Conservation (phyloP, 106 monocot genomes). For the Agapanthus africanus region DNA sequence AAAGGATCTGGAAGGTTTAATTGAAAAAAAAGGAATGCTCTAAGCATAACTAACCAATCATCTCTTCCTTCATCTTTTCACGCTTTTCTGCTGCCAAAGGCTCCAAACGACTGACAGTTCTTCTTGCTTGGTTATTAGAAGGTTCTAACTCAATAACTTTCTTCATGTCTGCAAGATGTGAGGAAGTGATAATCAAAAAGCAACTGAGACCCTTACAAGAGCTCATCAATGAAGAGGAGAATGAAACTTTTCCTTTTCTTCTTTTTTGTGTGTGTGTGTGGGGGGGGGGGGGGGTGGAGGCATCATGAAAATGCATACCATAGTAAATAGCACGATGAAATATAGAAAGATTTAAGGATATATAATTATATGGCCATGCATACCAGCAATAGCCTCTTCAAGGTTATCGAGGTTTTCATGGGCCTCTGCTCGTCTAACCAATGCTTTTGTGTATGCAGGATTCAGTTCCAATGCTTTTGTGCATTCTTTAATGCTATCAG, state of each 20-base stretch:
- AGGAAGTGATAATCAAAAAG: not conserved
- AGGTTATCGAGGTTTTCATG: conserved; percentile 88
- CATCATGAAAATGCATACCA: too few species aligned
- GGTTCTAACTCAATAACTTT: conserved; percentile 78
- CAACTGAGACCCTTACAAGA: not conserved
- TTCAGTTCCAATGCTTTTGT: conserved; percentile 79
- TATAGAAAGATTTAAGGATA: too few species aligned
- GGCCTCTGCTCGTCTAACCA: conserved; percentile 79
- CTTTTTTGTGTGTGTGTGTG: too few species aligned
- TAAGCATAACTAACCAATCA: conserved; percentile 63
- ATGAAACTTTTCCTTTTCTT: too few species aligned
- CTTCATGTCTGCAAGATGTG: conserved; percentile 75
- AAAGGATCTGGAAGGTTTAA: too few species aligned
- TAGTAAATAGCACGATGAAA: too few species aligned
- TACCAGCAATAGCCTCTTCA: conserved; percentile 87
- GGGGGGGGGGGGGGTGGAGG: too few species aligned
- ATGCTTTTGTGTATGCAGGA: conserved; percentile 69
- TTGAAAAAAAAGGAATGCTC: too few species aligned
- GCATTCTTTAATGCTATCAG: conserved; percentile 73
- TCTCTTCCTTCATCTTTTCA: conserved; percentile 99
- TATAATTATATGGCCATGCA: too few species aligned
- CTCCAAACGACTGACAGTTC: conserved; percentile 53
- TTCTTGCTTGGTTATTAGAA: conserved; percentile 71
- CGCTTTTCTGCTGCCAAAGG: conserved; percentile 86
- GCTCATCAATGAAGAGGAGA: not conserved